Base-by-base conservation (phyloP, 2,329 filamentous ascomycete genomes). In the Fusarium pseudocircinatum region DNA sequence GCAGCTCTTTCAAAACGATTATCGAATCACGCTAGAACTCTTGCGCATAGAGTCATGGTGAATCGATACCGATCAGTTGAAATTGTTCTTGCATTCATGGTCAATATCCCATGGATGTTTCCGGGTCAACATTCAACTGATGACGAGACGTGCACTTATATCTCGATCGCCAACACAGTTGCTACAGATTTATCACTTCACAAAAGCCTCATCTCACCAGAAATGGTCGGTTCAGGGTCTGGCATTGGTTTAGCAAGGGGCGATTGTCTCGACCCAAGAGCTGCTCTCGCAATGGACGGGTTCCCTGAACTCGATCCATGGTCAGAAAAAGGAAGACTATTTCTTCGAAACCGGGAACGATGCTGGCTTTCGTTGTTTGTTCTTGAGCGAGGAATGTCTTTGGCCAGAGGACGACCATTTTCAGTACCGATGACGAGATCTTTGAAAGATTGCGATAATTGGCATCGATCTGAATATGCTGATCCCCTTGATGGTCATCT, bases 31-130 rank as follows among this genome's bases (percentile, higher is more conserved):
- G 87, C 88, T 70, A 90, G 89, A 69, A 84, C 84, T 30, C 85
- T 94, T 7, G 91, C 90, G 0, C 87, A 90, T 32, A 85, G 88
- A 34, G 87, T 94, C 47, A 89, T 92, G 56, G 82, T 86, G 1
- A 86, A 88, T 50, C 88, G 91, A 5, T 87, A 90, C 75, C 88
- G 91, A 63, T 94, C 92, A 0, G 91, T 93, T 11, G 92, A 94
- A 78, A 93, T 94, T 63, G 90, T 94, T 1, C 83, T 94, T 3
- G 92, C 90, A 0, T 94, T 94, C 77, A 92, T 94, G 89, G 87
- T 93, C 37, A 93, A 93, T 69, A 88, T 94, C 12, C 92, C 92
- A 1, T 94, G 92, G 92, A 93, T 94, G 87, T 89, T 89, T 36
- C 90, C 90, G 4, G 90, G 90, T 5, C 83, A 88, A 66, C 90